Conservation (phyloP, 805 yeast species). For the Yamadazyma paraphyllophila region DNA sequence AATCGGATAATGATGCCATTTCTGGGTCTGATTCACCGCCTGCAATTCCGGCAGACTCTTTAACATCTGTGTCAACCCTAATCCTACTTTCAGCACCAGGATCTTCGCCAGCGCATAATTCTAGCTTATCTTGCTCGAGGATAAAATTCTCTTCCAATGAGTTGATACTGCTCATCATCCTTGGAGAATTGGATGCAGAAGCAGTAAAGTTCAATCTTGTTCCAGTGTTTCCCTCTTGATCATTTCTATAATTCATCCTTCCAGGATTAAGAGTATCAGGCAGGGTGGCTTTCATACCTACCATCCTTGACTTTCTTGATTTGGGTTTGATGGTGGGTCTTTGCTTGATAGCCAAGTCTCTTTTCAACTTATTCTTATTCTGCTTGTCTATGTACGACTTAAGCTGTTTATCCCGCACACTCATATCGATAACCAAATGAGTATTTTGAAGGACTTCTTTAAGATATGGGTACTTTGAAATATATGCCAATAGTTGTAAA, state of each 20-base stretch:
- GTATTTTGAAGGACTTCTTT: constrained; percentile 73
- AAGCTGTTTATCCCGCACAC: constrained; percentile 41
- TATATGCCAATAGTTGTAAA: constrained; percentile 84
- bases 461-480: constrained; percentile 83
- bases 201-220: constrained; percentile 27
- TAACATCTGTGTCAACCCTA: constrained; percentile 26
- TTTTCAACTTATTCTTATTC: constrained; percentile 31
- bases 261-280: neutral
- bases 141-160: constrained; percentile 30
- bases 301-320: constrained; percentile 24
- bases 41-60: constrained; percentile 24
- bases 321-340: constrained; percentile 35
- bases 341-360: constrained; percentile 25
- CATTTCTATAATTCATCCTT: neutral
- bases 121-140: constrained; percentile 34
- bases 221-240: neutral
- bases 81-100: constrained; percentile 25
- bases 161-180: constrained; percentile 33
- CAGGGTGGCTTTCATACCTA: neutral
- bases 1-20: constrained; percentile 16
- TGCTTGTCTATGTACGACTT: constrained; percentile 36
- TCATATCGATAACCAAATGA: constrained; percentile 67
- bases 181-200: constrained; percentile 41
- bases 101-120: constrained; percentile 24
- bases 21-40: constrained; percentile 22